Percentiles rank a stretch among this genome's conserved stretches.
phyloP scores from a whole-genome alignment of 768 basidiomycete species.

The Flagelloscypha sp. region DNA sequence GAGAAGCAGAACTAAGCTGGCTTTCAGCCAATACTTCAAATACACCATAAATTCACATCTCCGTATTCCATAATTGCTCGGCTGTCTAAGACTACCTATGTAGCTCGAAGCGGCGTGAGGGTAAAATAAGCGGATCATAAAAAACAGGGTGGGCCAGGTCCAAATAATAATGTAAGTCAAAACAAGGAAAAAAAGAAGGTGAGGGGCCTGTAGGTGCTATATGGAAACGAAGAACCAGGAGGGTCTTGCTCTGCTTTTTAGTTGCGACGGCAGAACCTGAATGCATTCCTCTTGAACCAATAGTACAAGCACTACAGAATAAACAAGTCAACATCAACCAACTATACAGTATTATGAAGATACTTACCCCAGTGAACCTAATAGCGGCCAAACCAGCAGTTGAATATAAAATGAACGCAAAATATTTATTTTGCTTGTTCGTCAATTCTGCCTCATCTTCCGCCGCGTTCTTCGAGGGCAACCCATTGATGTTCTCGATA shows the following conservation, averaged over 20 bases:
- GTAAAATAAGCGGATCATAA: neutral
- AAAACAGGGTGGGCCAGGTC: neutral
- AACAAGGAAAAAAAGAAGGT: neutral
- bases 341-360: neutral
- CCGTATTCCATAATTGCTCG: no score
- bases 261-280: constrained; percentile 72
- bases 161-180: neutral
- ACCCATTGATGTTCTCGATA: constrained; percentile 68
- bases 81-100: no score
- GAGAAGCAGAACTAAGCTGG: no score
- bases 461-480: constrained; percentile 30
- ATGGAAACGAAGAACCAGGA: neutral
- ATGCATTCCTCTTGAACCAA: constrained; percentile 76
- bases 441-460: constrained; percentile 33
- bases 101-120: neutral
- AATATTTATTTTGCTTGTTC: constrained; percentile 54
- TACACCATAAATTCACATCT: no score
- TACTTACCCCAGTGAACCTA: constrained; percentile 68
- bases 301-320: constrained; percentile 66
- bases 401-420: constrained; percentile 70
- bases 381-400: constrained; percentile 67
- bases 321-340: constrained; percentile 3
- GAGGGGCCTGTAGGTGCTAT: neutral
- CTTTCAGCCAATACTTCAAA: no score
- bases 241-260: constrained; percentile 21